Conservation (phyloP, 768 basidiomycete species). For the Symmetrospora coprosmae region DNA sequence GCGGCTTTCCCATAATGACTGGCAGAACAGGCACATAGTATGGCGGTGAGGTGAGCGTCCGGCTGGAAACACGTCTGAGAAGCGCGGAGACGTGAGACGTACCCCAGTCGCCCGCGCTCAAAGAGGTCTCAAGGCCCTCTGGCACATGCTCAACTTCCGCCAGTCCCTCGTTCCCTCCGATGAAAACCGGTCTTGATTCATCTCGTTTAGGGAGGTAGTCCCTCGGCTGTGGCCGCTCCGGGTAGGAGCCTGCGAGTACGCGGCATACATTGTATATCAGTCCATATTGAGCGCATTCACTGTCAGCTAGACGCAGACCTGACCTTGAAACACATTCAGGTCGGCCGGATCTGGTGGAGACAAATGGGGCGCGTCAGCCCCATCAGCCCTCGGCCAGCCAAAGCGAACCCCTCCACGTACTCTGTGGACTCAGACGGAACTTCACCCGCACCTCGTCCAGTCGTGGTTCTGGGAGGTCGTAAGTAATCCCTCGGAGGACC, state of each 20-base stretch:
- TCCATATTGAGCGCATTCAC: slow-evolving; percentile 21
- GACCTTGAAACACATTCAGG: slow-evolving; percentile 32
- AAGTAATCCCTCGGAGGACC: background rate
- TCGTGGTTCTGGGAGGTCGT: background rate
- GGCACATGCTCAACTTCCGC: slow-evolving; percentile 28
- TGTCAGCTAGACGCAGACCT: slow-evolving; percentile 24
- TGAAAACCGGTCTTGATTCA: slow-evolving; percentile 8
- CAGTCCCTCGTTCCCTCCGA: slow-evolving; percentile 32
- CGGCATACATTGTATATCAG: no score
- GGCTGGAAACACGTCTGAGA: no score
- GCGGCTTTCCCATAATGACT: slow-evolving; percentile 31
- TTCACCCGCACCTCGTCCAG: background rate
- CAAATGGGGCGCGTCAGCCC: background rate
- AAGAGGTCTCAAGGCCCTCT: slow-evolving; percentile 22
- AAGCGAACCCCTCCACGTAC: background rate
- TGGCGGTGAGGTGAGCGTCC: no score
- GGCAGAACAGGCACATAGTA: background rate
- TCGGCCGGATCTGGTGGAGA: slow-evolving; percentile 22
- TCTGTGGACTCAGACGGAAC: slow-evolving; percentile 4
- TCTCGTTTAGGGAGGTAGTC: background rate
- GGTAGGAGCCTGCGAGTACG: slow-evolving; percentile 4
- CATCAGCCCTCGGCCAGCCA: background rate
- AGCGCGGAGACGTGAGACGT: background rate
- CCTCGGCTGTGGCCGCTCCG: background rate
- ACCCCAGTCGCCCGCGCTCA: slow-evolving; percentile 28